These are phyloP conservation scores for Corymbia maculata DNA, from an alignment of 345 rosid genomes.

Conservation along the genomic window DNA sequence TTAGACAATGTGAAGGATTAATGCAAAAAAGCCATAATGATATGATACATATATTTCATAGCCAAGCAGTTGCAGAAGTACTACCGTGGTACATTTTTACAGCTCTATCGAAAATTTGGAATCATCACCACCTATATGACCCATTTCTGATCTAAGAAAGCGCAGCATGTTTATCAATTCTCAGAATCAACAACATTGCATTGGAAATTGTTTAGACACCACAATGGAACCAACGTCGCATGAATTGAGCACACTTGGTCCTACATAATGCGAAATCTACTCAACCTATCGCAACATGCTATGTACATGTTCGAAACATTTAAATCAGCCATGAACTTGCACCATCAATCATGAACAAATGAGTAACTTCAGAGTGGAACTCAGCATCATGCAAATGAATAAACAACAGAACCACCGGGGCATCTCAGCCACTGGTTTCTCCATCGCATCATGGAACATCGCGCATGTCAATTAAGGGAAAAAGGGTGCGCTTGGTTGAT, in stretches of 20 bases:
- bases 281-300: background rate
- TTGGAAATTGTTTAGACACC: background rate
- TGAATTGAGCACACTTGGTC: background rate
- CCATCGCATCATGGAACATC: background rate
- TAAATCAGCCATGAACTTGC: background rate
- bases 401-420: background rate
- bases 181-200: background rate
- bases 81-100: background rate
- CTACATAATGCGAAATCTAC: background rate
- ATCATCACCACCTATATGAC: background rate
- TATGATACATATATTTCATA: background rate
- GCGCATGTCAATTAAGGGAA: background rate
- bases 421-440: background rate
- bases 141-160: background rate
- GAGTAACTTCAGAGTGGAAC: background rate
- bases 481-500: background rate
- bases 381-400: background rate
- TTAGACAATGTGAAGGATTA: background rate
- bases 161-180: background rate
- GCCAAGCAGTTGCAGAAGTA: background rate
- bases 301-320: background rate
- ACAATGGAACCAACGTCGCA: background rate
- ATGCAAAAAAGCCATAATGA: background rate
- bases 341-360: background rate
- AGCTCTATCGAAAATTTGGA: background rate